These are phyloP conservation scores for Tetracladium setigerum DNA, from an alignment of 495 filamentous ascomycete genomes.

Conservation along the genomic window DNA sequence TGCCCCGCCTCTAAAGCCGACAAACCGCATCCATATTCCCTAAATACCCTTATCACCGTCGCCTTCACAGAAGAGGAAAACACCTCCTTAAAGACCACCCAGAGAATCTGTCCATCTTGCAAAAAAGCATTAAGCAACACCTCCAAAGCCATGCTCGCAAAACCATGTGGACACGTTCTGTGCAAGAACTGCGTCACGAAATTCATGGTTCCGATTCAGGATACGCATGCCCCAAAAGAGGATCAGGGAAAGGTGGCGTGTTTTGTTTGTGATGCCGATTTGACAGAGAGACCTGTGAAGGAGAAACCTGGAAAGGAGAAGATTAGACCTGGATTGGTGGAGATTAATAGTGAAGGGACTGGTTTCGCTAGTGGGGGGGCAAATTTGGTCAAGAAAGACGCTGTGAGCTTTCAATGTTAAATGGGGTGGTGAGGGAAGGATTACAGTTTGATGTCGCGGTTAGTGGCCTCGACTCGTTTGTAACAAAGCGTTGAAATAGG, in stretches of 20 bases:
- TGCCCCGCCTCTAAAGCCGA: conserved; percentile 73
- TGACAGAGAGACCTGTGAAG: conserved; percentile 39
- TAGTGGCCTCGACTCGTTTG: too few relatives aligned
- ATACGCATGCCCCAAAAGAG: conserved; percentile 55
- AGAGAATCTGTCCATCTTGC: conserved; percentile 79
- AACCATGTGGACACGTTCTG: conserved; percentile 89
- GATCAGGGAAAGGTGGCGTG: conserved; percentile 56
- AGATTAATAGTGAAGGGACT: conserved; percentile 82
- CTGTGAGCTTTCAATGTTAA: conserved; percentile 81
- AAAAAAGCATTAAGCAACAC: conserved; percentile 78
- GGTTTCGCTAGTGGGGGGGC: conserved; percentile 84
- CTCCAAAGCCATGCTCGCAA: conserved; percentile 77
- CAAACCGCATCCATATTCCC: conserved; percentile 66
- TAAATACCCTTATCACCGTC: conserved; percentile 74
- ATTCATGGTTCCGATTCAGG: conserved; percentile 66
- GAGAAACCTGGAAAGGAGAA: conserved; percentile 47
- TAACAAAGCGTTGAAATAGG: too few relatives aligned
- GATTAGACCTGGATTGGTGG: conserved; percentile 70
- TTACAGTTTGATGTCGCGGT: too few relatives aligned
- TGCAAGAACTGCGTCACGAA: conserved; percentile 83
- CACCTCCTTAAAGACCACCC: conserved; percentile 37
- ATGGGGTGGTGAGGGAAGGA: background rate
- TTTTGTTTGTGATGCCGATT: conserved; percentile 81
- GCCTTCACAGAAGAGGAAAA: conserved; percentile 73
- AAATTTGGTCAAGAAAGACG: conserved; percentile 71